Base-by-base conservation (phyloP, 441 rosid species). In the Rhodomyrtus psidioides region DNA sequence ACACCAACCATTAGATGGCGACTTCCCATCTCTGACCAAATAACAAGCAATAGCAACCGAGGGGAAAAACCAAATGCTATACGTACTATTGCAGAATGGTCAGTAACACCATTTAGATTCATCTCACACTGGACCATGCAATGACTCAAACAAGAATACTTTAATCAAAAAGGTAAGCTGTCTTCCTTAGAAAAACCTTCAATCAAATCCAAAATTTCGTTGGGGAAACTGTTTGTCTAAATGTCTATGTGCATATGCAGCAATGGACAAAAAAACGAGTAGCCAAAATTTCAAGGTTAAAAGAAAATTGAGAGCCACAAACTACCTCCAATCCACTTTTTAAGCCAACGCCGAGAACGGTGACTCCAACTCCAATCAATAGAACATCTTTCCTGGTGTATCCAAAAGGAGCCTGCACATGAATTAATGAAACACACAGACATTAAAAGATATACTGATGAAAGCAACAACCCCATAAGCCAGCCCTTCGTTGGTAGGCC, bases 301-400 rank as follows among this genome's bases (percentile, higher is more conserved):
- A 12, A 10, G 39, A 39, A 86, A 75, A 44, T n/a, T 19, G 14
- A 81, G 82, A 39, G 55, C 84, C 30, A 27, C 39, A 60, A 55
- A 39, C 88, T 91, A 95, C 98, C 99, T 97, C 99, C 82, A 97
- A 88, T 86, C 99, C 99, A 89, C 92, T 93, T 91, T 97, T 92
- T 90, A 97, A 89, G 60, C 98, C 99, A 75, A 88, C 17, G 44
- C 98, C 98, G 81, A 93, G 88, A 79, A 90, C 87, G 5, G 97
- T 95, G 83, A 97, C 92, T 87, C 98, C 99, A 9, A 97, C 42
- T 85, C 98, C 99, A 79, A 97, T 95, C 92, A 95, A 87, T 39
- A 97, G 58, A 84, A 95, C 99, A 89, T 97, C 98, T 89, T 97
- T 97, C 89, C 98, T 94, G 55, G 93, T 87, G 91, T 95, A 94